Evolutionary conservation across 352 stramenopile genomes (phyloP).

Genomic region (Peronospora destructor): DNA sequence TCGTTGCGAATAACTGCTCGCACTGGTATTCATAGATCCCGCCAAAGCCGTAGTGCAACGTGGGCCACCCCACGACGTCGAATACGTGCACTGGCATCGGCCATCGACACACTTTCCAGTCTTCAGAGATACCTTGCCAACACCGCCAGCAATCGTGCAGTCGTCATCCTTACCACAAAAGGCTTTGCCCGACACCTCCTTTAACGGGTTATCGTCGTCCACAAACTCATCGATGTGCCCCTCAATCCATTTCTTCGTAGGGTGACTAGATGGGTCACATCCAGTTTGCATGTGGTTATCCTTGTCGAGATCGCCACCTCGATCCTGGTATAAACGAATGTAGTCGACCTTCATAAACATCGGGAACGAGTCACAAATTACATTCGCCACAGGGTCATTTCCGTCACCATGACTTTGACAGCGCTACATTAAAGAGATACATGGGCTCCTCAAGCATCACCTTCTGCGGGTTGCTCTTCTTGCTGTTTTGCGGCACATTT

Average conservation of each 20-base stretch:
- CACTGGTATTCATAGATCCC: conserved; percentile 23
- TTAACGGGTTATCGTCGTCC: conserved; percentile 41
- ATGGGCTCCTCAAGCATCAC: conserved; percentile 88
- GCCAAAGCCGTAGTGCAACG: conserved; percentile 39
- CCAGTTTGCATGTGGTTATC: conserved; percentile 36
- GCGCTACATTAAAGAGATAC: conserved; percentile 90
- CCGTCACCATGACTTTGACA: conserved; percentile 58
- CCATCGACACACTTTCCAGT: conserved; percentile 34
- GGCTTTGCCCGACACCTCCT: conserved; percentile 43
- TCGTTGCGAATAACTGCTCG: conserved; percentile 22
- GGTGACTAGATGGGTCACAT: conserved; percentile 37
- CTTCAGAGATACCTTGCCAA: conserved; percentile 14
- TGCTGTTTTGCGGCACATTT: conserved; percentile 27
- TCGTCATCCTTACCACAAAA: conserved; percentile 49
- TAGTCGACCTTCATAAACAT: conserved; percentile 79
- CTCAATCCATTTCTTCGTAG: conserved; percentile 43
- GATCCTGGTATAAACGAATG: conserved; percentile 81
- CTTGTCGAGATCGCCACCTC: conserved; percentile 24
- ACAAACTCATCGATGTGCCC: conserved; percentile 38
- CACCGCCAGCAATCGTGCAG: conserved; percentile 34
- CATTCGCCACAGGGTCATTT: conserved; percentile 29
- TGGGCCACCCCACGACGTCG: conserved; percentile 40
- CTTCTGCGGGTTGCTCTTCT: conserved; percentile 50
- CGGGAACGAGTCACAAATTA: conserved; percentile 45
- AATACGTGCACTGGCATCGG: conserved; percentile 32